Evolutionary conservation across 2,329 filamentous ascomycete species (phyloP), one percentile per base, ranked within the genome.

Genomic region (Ophiostoma ips): DNA sequence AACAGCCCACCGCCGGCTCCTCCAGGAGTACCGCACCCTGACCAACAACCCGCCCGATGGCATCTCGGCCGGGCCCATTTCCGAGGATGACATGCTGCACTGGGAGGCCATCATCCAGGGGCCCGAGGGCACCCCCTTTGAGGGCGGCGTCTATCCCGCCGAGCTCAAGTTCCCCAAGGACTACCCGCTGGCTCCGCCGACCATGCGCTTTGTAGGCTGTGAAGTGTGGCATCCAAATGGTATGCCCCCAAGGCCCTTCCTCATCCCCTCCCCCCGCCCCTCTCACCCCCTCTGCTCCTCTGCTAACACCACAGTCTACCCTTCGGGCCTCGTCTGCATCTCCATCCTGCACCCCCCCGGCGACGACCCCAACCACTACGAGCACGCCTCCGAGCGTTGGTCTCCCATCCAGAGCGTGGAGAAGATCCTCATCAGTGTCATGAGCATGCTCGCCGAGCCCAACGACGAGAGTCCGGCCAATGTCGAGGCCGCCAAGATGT

Each of bases 61-160:
- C 65, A 96, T 98, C 69, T 94, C 87, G 52, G 92, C 92, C 15
- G 92, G 92, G 18, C 92, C 92, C 33, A 73, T 95, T 54, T 84
- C 78, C 56, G 92, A 98, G 71, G 92, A 96, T 65, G 88, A 98
- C 70, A 81, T 96, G 63, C 85, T 95, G 60, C 73, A 87, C 61
- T 98, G 92, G 92, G 92, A 98, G 70, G 92, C 89, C 9, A 71
- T 96, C 55, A 96, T 98, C 61, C 84, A 94, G 66, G 92, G 92
- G 0, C 92, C 92, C 12, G 89, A 95, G 62, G 92, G 84, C 55
- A 98, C 92, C 1, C 92, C 92, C 1, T 98, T 94, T 60, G 90
- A 94, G 71, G 90, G 89, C 52, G 92, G 92, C 49, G 80, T 98
- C 53, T 98, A 96, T 65, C 87, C 89, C 38, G 92, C 92, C 24